Evolutionary conservation across 805 yeast genomes (phyloP).

Genomic region (Yarrowia sp.): DNA sequence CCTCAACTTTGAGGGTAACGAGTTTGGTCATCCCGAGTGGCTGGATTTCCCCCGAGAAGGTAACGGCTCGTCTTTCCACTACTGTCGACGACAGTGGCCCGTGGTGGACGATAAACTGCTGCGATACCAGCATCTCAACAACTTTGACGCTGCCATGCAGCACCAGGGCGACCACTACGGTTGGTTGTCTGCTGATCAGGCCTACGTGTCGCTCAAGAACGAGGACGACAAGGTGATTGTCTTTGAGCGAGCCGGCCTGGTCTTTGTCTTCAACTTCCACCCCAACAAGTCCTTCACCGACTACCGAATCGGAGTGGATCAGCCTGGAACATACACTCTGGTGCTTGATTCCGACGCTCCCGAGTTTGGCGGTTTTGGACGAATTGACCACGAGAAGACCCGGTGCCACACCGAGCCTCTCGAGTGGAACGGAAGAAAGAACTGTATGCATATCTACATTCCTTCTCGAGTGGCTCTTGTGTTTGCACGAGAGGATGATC

Average conservation of each 20-base stretch:
- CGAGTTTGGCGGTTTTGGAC: constrained; percentile 80
- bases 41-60: constrained; percentile 94
- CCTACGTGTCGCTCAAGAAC: constrained; percentile 86
- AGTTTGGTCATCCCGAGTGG: constrained; percentile 99
- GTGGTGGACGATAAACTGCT: constrained; percentile 79
- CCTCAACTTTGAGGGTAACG: constrained; percentile 95
- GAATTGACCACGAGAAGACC: constrained; percentile 63
- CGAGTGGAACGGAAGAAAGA: constrained; percentile 79
- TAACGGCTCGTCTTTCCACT: constrained; percentile 85
- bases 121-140: constrained; percentile 77
- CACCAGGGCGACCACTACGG: constrained; percentile 70
- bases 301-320: constrained; percentile 89
- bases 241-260: constrained; percentile 83
- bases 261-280: constrained; percentile 90
- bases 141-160: constrained; percentile 89
- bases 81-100: constrained; percentile 94
- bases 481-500: constrained; percentile 54
- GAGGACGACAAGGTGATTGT: constrained; percentile 88
- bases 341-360: constrained; percentile 76
- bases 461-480: constrained; percentile 80
- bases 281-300: constrained; percentile 83
- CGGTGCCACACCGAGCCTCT: constrained; percentile 74
- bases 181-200: constrained; percentile 76
- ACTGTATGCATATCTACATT: constrained; percentile 76
- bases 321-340: constrained; percentile 75